These are phyloP conservation scores for Rhodotorula sp. DNA, from an alignment of 1,284 basidiomycete species.

Conservation along the genomic window DNA sequence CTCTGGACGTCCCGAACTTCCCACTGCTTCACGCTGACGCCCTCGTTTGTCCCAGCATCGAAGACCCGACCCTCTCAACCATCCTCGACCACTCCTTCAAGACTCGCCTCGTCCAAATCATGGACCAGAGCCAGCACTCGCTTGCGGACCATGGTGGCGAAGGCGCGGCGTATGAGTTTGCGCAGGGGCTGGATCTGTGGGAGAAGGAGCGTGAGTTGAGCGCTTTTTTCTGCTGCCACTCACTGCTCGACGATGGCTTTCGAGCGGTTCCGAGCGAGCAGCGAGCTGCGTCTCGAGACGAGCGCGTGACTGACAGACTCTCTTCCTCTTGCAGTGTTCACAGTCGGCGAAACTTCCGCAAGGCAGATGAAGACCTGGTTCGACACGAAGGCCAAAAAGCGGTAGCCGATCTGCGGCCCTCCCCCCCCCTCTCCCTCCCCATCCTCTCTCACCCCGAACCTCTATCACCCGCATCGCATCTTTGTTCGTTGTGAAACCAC, in stretches of 20 bases:
- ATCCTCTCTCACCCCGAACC: too few species aligned
- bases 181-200: conserved; percentile 44
- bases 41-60: too few species aligned
- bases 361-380: conserved; percentile 42
- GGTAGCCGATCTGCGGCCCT: background rate
- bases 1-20: too few species aligned
- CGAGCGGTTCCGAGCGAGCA: background rate
- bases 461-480: too few species aligned
- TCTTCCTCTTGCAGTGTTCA: conserved; percentile 34
- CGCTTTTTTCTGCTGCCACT: background rate
- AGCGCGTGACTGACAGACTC: background rate
- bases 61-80: conserved; percentile 37
- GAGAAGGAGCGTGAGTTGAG: conserved; percentile 44
- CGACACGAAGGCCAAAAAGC: conserved; percentile 27
- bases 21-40: too few species aligned
- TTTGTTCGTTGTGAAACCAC: too few species aligned
- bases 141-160: conserved; percentile 38
- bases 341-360: conserved; percentile 39
- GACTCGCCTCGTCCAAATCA: conserved; percentile 42
- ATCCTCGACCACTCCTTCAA: conserved; percentile 41
- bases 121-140: conserved; percentile 45
- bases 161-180: conserved; percentile 43
- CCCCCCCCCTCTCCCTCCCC: too few species aligned
- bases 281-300: background rate
- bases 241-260: background rate